phyloP scores from a whole-genome alignment of 805 yeast genomes.

The Vanderwaltozyma verrucispora region DNA sequence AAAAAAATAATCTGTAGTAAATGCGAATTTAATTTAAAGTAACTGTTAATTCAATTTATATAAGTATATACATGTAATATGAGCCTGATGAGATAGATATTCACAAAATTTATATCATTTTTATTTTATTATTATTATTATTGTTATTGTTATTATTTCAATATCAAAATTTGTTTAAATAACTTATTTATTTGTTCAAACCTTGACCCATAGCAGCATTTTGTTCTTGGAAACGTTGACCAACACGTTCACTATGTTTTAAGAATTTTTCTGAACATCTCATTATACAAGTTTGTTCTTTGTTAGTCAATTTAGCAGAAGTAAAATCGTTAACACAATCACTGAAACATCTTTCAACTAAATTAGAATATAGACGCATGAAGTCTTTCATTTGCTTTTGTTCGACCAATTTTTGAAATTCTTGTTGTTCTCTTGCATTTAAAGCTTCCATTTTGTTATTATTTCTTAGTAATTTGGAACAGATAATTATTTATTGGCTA shows the following conservation, averaged over 20 bases:
- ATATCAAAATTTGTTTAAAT: too few relatives aligned
- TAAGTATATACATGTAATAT: not conserved
- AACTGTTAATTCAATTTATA: too few relatives aligned
- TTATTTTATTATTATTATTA: too few relatives aligned
- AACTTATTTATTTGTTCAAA: conserved; percentile 33
- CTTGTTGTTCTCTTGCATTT: conserved; percentile 92
- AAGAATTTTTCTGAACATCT: conserved; percentile 96
- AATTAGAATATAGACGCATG: conserved; percentile 91
- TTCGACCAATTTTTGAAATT: conserved; percentile 90
- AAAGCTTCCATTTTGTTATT: conserved; percentile 70
- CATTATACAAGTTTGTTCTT: conserved; percentile 77
- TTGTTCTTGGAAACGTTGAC: conserved; percentile 98
- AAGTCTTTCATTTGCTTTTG: conserved; percentile 98
- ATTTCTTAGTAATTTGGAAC: not conserved
- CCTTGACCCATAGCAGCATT: conserved; percentile 73
- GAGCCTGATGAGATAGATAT: too few relatives aligned
- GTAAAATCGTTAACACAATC: conserved; percentile 99
- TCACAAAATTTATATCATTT: too few relatives aligned
- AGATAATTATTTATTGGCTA: too few relatives aligned
- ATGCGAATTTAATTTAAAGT: too few relatives aligned
- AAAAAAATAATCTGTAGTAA: too few relatives aligned
- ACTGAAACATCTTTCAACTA: conserved; percentile 92
- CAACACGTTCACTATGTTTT: conserved; percentile 97
- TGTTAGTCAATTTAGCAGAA: conserved; percentile 71
- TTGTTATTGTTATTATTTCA: too few relatives aligned